phyloP scores from a whole-genome alignment of 495 filamentous ascomycete species.

The Tirmania nivea region DNA sequence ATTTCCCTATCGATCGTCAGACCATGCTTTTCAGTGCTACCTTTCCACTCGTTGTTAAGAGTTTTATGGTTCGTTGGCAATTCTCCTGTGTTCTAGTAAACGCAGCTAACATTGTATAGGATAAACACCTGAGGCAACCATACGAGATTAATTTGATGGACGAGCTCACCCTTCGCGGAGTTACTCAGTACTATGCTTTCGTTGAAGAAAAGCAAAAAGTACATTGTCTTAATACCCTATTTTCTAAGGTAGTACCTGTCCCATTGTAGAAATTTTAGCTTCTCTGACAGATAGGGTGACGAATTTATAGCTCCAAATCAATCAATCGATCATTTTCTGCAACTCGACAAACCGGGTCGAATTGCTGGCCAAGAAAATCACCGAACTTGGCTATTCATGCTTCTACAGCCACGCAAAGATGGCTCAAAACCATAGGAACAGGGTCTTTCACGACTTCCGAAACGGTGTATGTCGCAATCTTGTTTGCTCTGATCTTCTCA shows the following conservation, averaged over 20 bases:
- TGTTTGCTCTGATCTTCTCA: conserved; percentile 92
- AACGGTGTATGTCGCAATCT: conserved; percentile 95
- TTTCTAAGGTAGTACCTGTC: conserved; percentile 42
- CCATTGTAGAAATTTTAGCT: background rate
- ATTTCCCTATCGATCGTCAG: conserved; percentile 87
- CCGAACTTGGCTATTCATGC: conserved; percentile 94
- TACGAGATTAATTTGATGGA: conserved; percentile 99
- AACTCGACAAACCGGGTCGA: conserved; percentile 98
- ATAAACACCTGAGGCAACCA: conserved; percentile 86
- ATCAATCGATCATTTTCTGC: conserved; percentile 99
- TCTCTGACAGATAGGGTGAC: background rate
- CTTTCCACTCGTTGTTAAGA: conserved; percentile 86
- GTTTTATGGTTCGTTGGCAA: conserved; percentile 47
- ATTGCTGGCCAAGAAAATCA: conserved; percentile 95
- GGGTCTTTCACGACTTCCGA: conserved; percentile 97
- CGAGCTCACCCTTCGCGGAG: conserved; percentile 89
- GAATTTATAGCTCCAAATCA: conserved; percentile 58
- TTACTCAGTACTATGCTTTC: conserved; percentile 97
- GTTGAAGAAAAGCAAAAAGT: conserved; percentile 99
- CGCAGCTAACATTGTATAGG: conserved; percentile 22
- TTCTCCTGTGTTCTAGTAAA: background rate
- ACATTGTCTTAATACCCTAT: conserved; percentile 94
- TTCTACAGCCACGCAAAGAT: conserved; percentile 98
- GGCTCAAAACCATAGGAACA: conserved; percentile 92
- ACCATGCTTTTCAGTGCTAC: conserved; percentile 99